Evolutionary conservation across 257 asterid species (phyloP), one percentile per base, ranked within the genome.

Genomic region (Gynochthodes officinalis): DNA sequence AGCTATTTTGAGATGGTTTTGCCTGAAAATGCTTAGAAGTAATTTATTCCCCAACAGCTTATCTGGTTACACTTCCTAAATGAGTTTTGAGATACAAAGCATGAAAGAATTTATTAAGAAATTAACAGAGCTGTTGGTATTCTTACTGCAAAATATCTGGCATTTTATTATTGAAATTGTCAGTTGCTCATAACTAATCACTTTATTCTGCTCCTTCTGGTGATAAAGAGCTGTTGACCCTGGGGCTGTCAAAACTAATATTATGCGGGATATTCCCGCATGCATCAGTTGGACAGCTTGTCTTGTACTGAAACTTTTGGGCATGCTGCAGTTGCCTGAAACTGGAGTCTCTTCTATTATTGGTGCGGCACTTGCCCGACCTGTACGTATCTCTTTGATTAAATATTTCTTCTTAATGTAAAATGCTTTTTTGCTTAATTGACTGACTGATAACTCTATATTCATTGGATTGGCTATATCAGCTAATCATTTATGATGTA

Each of bases 291-390:
- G 55, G 49, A 69, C 82, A 71, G 90, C 98, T 64, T 82, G 61
- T 75, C 1, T 61, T 11, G 70, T 11, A n/a, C 59, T 89, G 86
- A 83, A 84, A 76, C 68, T 81, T 62, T 81, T 89, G 75, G 94
- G 98, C 44, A 76, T 89, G 73, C 91, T 93, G 62, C 93, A 89
- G 76, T 74, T 91, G 40, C 79, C 97, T 27, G 91, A 86, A 76
- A 81, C 64, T 48, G 97, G 94, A 35, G 86, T 78, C 43, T 28
- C 72, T 76, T 79, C 97, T 30, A 83, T 93, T 55, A 73, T 89
- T 44, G 97, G 91, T 75, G 98, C 96, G 16, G 96, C 93, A 50
- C 90, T 89, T 64, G 94, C 96, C 30, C 90, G 92, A 69, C 89
- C 96, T 2, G 98, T 93, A 76, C 83, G 95, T 79, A 75, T 46